Evolutionary conservation across 1,284 basidiomycete genomes (phyloP).

Genomic region (Cryptococcus maquisensis): DNA sequence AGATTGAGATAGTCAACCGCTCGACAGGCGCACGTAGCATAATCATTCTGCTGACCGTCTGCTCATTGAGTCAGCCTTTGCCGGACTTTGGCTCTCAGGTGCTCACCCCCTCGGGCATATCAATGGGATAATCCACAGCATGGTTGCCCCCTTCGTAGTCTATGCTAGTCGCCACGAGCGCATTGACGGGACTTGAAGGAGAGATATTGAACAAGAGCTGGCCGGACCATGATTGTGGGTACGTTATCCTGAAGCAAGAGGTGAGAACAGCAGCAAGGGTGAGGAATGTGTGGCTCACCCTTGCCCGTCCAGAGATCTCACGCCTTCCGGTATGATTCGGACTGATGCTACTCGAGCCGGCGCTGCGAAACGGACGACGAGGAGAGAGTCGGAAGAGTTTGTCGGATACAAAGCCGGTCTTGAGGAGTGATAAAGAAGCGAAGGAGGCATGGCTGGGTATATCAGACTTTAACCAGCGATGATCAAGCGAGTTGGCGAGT

Average conservation of each 20-base stretch:
- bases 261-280: neutral
- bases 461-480: too few relatives aligned
- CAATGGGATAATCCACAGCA: slow-evolving; percentile 19
- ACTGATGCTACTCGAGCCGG: slow-evolving; percentile 17
- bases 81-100: neutral
- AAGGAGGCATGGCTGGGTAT: slow-evolving; percentile 3
- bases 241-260: slow-evolving; percentile 5
- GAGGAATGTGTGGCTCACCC: too few relatives aligned
- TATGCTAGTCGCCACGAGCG: slow-evolving; percentile 13
- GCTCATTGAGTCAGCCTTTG: neutral
- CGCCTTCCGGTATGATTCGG: slow-evolving; percentile 24
- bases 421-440: slow-evolving; percentile 20
- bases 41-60: slow-evolving; percentile 24
- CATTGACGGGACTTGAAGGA: slow-evolving; percentile 22
- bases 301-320: slow-evolving; percentile 6
- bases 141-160: slow-evolving; percentile 3
- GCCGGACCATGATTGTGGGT: slow-evolving; percentile 14
- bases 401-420: slow-evolving; percentile 22
- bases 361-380: slow-evolving; percentile 16
- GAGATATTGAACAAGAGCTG: slow-evolving; percentile 21
- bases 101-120: slow-evolving; percentile 27
- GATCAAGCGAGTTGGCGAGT: too few relatives aligned
- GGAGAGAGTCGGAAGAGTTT: slow-evolving; percentile 10
- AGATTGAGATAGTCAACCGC: slow-evolving; percentile 19
- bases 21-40: slow-evolving; percentile 19